Percentiles rank a stretch among this genome's conserved stretches.
These are phyloP conservation scores for Nyssa sinensis DNA, from an alignment of 148 eudicot genomes.

Conservation along the genomic window DNA sequence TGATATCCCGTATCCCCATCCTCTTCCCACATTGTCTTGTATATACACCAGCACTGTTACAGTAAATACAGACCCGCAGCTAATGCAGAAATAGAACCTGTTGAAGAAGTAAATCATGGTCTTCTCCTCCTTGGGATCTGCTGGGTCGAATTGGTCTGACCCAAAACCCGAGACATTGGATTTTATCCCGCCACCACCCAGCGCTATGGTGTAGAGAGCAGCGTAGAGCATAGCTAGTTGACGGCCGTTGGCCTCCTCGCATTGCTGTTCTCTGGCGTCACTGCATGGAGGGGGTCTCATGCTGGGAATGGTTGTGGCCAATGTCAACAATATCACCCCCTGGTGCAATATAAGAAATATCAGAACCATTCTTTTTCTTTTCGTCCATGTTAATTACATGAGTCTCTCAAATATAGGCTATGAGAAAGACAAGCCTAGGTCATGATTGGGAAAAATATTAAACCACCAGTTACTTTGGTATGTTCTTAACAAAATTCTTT, in stretches of 20 bases:
- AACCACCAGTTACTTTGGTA: too few species aligned
- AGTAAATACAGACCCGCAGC: slow-evolving; percentile 81
- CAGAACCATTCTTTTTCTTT: too few species aligned
- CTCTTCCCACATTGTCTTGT: slow-evolving; percentile 89
- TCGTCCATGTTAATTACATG: too few species aligned
- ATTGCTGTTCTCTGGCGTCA: slow-evolving; percentile 37
- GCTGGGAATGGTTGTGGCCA: slow-evolving; percentile 73
- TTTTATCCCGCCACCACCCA: slow-evolving; percentile 95
- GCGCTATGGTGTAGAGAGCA: slow-evolving; percentile 84
- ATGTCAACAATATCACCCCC: slow-evolving; percentile 75
- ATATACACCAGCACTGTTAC: slow-evolving; percentile 87
- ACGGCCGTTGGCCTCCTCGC: slow-evolving; percentile 58
- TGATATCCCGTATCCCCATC: slow-evolving; percentile 91
- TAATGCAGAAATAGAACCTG: slow-evolving; percentile 84
- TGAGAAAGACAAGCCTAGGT: too few species aligned
- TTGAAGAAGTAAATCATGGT: slow-evolving; percentile 91
- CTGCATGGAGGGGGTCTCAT: slow-evolving; percentile 83
- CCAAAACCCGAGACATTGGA: slow-evolving; percentile 98
- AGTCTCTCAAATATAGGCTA: too few species aligned
- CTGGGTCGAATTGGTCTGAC: slow-evolving; percentile 80
- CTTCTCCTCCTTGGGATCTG: slow-evolving; percentile 78
- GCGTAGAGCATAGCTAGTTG: slow-evolving; percentile 76
- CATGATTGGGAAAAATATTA: too few species aligned
- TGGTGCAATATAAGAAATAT: slow-evolving; percentile 21
- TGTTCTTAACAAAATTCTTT: too few species aligned